phyloP scores from a whole-genome alignment of 1,284 basidiomycete genomes.

The Austroboletus novae-zelandiae region DNA sequence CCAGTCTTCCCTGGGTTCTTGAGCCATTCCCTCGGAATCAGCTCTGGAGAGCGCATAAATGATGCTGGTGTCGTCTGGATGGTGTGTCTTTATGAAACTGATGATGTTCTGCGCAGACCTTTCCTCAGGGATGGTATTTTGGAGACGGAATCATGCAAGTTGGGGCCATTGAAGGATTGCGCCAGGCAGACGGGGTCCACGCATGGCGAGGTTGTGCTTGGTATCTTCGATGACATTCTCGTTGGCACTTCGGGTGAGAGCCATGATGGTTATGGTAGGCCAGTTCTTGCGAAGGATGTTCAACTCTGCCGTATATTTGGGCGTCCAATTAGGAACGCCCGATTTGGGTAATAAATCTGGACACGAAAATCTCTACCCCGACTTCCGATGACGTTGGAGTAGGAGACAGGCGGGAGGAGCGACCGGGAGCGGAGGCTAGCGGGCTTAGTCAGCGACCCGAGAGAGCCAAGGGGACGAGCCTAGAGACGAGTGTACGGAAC shows the following conservation, averaged over 20 bases:
- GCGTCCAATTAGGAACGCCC: slow-evolving; percentile 8
- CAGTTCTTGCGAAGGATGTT: slow-evolving; percentile 70
- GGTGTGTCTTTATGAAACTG: slow-evolving; percentile 63
- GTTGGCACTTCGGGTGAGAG: slow-evolving; percentile 93
- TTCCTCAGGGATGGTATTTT: slow-evolving; percentile 48
- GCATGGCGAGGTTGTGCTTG: slow-evolving; percentile 66
- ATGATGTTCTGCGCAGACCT: slow-evolving; percentile 68
- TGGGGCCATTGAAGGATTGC: slow-evolving; percentile 92
- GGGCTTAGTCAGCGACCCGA: no score
- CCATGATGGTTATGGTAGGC: slow-evolving; percentile 87
- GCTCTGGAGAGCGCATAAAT: slow-evolving; percentile 80
- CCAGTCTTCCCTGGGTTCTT: slow-evolving; percentile 50
- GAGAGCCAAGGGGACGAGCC: no score
- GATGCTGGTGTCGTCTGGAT: slow-evolving; percentile 72
- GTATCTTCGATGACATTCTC: slow-evolving; percentile 78
- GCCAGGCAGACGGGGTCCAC: slow-evolving; percentile 57
- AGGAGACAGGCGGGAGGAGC: no score
- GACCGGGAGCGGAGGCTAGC: no score
- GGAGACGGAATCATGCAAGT: slow-evolving; percentile 80
- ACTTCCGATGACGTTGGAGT: slow-evolving; percentile 84
- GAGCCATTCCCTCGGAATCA: slow-evolving; percentile 80
- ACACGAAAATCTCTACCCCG: slow-evolving; percentile 85
- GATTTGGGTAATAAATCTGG: slow-evolving; percentile 40
- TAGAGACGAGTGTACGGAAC: no score
- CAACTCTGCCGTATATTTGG: slow-evolving; percentile 68